Base-by-base conservation (phyloP, 148 eudicot genomes). In the Dianthus caryophyllus region DNA sequence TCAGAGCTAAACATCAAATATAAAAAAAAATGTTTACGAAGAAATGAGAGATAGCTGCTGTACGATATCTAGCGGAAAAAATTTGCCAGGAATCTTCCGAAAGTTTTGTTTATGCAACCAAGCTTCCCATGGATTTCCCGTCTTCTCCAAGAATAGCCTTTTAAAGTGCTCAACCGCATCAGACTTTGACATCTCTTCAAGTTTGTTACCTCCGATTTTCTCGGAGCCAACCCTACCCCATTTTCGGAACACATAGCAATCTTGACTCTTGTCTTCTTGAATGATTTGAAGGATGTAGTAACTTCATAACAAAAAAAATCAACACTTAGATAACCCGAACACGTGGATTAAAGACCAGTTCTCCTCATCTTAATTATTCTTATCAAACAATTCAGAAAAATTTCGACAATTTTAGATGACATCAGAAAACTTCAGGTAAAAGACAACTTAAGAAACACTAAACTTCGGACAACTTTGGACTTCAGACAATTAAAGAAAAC, bases 151-250 rank as follows among this genome's bases (percentile, higher is more conserved):
- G 75, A 94, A 94, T 50, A 94, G 77, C 44, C 88, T 84, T 71
- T 90, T 84, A 70, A 94, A 94, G 74, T 83, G 86, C 59, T 69
- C 70, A 67, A 86, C 79, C n/a, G 97, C 99, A 66, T 85, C 96
- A 30, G 77, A 74, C 75, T 81, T 90, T 53, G 87, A 61, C 84
- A 88, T 74, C 56, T 85, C 82, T 5, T 94, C 96, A 43, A 90
- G 66, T 76, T 90, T 94, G 72, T 17, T 72, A 62, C 87, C 82
- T 61, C 96, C 95, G 66, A 94, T 85, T 71, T 84, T 90, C 15
- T 86, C 83, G 66, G 77, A 85, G 60, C 99, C 99, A 71, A 90
- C 96, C 60, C 97, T 89, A 47, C 99, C 99, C 99, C 99, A 94
- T 75, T 94, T 94, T 25, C 99, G 93, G 64, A 90, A 94, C 9